A percentile compares a stretch with the other conserved stretches of the same genome.
phyloP scores from a whole-genome alignment of 2,329 filamentous ascomycete genomes.

The Fusarium sp. region DNA sequence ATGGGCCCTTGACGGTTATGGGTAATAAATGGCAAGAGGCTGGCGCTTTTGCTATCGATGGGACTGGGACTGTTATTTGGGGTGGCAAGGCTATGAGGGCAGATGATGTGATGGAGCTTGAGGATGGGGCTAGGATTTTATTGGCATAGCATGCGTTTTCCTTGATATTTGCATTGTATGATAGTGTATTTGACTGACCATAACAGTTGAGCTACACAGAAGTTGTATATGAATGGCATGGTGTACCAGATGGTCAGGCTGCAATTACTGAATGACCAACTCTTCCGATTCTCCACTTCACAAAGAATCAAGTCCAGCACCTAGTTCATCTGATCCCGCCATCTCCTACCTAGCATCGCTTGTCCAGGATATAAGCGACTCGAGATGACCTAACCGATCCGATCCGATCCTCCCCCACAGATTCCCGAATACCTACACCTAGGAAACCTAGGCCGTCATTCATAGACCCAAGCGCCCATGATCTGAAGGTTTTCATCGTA shows the following conservation, averaged over 20 bases:
- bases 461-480: conserved; percentile 13
- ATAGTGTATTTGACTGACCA: neutral
- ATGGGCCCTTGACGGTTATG: conserved; percentile 59
- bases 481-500: neutral
- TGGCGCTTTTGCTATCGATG: conserved; percentile 64
- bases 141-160: conserved; percentile 29
- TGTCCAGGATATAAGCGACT: neutral
- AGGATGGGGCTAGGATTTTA: conserved; percentile 58
- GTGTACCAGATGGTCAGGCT: neutral
- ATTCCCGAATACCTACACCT: conserved; percentile 1
- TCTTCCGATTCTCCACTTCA: neutral
- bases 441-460: conserved; percentile 17
- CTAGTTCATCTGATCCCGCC: neutral
- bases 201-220: neutral
- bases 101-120: conserved; percentile 67
- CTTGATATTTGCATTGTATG: neutral
- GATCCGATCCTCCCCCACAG: conserved; percentile 12
- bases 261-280: neutral
- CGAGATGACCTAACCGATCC: conserved; percentile 13
- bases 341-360: neutral
- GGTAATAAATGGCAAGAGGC: conserved; percentile 70
- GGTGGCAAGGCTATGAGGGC: conserved; percentile 61
- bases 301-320: neutral
- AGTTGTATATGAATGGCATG: neutral
- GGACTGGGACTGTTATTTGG: conserved; percentile 63